Percentiles rank a stretch among this genome's conserved stretches.
Conservation (phyloP, 768 basidiomycete species). For the Kwoniella dendrophila region DNA sequence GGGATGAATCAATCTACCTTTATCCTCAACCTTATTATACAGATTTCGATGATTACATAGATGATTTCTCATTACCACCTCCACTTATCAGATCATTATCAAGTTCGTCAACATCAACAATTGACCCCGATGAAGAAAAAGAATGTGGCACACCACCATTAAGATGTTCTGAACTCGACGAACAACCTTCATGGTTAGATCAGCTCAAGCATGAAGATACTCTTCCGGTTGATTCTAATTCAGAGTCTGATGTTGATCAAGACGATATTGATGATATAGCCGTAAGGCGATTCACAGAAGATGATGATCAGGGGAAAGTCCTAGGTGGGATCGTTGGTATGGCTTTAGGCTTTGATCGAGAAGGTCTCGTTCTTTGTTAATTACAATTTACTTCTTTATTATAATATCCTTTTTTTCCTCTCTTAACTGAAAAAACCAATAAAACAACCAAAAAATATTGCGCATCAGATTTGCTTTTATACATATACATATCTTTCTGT, state of each 20-base stretch:
- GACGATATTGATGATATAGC: slow-evolving; percentile 18
- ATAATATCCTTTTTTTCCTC: not conserved
- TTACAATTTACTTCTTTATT: slow-evolving; percentile 1
- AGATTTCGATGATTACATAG: slow-evolving; percentile 20
- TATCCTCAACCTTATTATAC: slow-evolving; percentile 8
- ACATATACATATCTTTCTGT: not conserved
- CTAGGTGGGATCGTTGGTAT: slow-evolving; percentile 5
- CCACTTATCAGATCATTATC: slow-evolving; percentile 38
- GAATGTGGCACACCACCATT: slow-evolving; percentile 37
- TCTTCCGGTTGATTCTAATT: not conserved
- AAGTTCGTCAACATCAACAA: slow-evolving; percentile 10
- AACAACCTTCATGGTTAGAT: slow-evolving; percentile 9
- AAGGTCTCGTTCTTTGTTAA: not conserved
- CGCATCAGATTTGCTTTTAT: not conserved
- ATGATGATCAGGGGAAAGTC: not conserved
- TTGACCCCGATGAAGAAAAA: slow-evolving; percentile 12
- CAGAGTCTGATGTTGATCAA: slow-evolving; percentile 5
- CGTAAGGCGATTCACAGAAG: not conserved
- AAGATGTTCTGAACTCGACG: slow-evolving; percentile 11
- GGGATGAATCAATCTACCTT: slow-evolving; percentile 9
- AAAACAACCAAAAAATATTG: slow-evolving; percentile 1
- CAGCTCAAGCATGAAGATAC: slow-evolving; percentile 20
- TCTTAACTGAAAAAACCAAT: not conserved
- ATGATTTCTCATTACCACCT: slow-evolving; percentile 36
- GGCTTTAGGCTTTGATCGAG: not conserved